A percentile compares a stretch with the other conserved stretches of the same genome.
Conservation (phyloP, 2,329 filamentous ascomycete species). For the Microthyrium microscopicum region DNA sequence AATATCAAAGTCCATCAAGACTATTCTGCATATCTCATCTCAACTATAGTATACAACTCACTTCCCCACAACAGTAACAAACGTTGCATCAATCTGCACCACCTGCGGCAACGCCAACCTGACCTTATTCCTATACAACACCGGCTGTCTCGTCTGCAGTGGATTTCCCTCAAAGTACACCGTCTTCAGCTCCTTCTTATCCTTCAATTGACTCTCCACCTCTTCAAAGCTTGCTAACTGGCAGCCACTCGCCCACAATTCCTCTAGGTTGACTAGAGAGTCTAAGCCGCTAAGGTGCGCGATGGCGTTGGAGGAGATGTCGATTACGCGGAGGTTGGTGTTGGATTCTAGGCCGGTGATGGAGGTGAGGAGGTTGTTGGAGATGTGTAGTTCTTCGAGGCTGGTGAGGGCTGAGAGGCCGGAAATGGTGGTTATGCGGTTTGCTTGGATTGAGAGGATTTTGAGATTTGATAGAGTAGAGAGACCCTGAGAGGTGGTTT, state of each 20-base stretch:
- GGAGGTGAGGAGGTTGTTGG: slow-evolving; percentile 74
- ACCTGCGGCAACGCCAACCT: slow-evolving; percentile 73
- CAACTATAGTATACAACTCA: not conserved
- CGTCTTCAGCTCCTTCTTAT: slow-evolving; percentile 67
- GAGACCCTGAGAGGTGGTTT: slow-evolving; percentile 35
- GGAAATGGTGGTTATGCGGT: slow-evolving; percentile 65
- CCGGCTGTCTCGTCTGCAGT: slow-evolving; percentile 61
- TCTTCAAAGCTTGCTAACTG: slow-evolving; percentile 64
- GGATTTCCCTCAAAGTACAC: slow-evolving; percentile 97
- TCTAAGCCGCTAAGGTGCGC: slow-evolving; percentile 56
- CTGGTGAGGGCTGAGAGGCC: slow-evolving; percentile 57
- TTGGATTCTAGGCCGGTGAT: slow-evolving; percentile 47
- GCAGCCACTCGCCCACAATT: slow-evolving; percentile 92
- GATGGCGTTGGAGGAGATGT: slow-evolving; percentile 81
- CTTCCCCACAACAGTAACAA: slow-evolving; percentile 3
- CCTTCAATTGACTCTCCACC: slow-evolving; percentile 58
- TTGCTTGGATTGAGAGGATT: slow-evolving; percentile 88
- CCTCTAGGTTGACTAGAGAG: slow-evolving; percentile 56
- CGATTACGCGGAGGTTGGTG: slow-evolving; percentile 51
- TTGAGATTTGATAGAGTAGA: slow-evolving; percentile 60
- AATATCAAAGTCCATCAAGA: no score
- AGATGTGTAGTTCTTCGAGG: slow-evolving; percentile 88
- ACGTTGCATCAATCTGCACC: slow-evolving; percentile 77
- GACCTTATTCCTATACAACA: slow-evolving; percentile 88
- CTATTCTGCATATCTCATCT: no score